phyloP scores from a whole-genome alignment of 345 rosid genomes.

The Durio zibethinus region DNA sequence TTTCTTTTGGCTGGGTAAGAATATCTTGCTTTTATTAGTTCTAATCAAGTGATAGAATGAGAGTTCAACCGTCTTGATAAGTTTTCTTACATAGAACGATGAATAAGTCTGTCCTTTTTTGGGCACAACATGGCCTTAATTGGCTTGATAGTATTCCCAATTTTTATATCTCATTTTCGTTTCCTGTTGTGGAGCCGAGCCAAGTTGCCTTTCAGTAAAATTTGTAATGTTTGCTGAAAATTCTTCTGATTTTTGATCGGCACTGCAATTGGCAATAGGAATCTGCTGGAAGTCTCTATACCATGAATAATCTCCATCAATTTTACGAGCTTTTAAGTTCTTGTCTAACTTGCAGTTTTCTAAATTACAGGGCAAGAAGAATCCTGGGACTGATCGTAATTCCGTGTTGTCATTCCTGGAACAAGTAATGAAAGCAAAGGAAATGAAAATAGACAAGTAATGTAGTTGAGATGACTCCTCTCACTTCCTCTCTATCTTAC shows the following conservation, averaged over 20 bases:
- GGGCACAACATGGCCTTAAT: not conserved
- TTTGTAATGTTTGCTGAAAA: not conserved
- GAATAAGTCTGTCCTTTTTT: not conserved
- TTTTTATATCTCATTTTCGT: not conserved
- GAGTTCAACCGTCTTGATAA: not conserved
- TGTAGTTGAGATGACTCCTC: slow-evolving; percentile 5
- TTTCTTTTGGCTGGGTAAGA: slow-evolving; percentile 92
- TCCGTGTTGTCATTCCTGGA: slow-evolving; percentile 60
- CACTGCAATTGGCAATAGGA: not conserved
- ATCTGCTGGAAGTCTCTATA: not conserved
- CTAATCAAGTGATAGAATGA: not conserved
- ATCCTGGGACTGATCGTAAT: slow-evolving; percentile 70
- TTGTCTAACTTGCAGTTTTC: slow-evolving; percentile 5
- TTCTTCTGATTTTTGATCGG: not conserved
- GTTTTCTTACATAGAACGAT: not conserved
- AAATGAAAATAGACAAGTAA: slow-evolving; percentile 92
- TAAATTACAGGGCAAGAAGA: slow-evolving; percentile 81
- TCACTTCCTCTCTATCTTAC: not conserved
- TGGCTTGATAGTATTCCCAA: not conserved
- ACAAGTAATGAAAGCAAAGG: slow-evolving; percentile 61
- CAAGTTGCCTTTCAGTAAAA: not conserved
- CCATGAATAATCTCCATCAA: not conserved
- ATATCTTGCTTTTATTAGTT: slow-evolving; percentile 2
- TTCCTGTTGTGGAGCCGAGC: not conserved
- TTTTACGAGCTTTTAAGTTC: not conserved